Evolutionary conservation across 176 grass and related monocot species (phyloP).

Genomic region (Oryza rufipogon): DNA sequence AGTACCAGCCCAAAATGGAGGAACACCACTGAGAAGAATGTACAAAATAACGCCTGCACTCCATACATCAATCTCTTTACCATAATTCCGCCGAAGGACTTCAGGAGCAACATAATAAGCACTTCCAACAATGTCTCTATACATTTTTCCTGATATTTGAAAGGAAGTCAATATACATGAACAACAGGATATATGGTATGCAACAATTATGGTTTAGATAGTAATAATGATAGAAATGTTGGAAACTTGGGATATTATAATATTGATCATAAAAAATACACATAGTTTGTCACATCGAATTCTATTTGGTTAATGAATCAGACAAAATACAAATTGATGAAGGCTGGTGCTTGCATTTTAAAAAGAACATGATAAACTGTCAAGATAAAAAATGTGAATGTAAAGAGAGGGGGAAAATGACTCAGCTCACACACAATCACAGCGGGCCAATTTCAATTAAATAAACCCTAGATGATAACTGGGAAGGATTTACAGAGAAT

Average conservation of each 20-base stretch:
- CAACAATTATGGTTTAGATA: not conserved
- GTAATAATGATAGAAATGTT: not conserved
- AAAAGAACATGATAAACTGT: not conserved
- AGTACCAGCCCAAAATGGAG: constrained; percentile 98
- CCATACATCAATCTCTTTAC: constrained; percentile 95
- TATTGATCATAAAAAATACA: not conserved
- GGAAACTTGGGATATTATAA: not conserved
- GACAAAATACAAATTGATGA: not conserved
- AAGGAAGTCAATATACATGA: constrained; percentile 32
- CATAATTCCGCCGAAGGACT: constrained; percentile 74
- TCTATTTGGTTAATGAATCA: constrained; percentile 17
- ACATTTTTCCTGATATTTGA: constrained; percentile 77
- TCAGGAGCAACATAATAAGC: constrained; percentile 97
- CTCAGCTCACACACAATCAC: no score
- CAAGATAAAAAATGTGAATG: not conserved
- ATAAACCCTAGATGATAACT: no score
- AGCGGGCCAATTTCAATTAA: no score
- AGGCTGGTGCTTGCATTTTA: not conserved
- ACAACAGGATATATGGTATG: not conserved
- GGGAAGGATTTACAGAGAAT: no score
- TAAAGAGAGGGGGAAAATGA: no score
- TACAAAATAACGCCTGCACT: constrained; percentile 97
- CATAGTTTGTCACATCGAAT: constrained; percentile 6
- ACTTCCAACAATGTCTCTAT: constrained; percentile 91
- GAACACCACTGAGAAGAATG: constrained; percentile 97